These are phyloP conservation scores for Pecoramyces ruminantium DNA, from an alignment of 192 early-diverging fungal species.

Conservation along the genomic window DNA sequence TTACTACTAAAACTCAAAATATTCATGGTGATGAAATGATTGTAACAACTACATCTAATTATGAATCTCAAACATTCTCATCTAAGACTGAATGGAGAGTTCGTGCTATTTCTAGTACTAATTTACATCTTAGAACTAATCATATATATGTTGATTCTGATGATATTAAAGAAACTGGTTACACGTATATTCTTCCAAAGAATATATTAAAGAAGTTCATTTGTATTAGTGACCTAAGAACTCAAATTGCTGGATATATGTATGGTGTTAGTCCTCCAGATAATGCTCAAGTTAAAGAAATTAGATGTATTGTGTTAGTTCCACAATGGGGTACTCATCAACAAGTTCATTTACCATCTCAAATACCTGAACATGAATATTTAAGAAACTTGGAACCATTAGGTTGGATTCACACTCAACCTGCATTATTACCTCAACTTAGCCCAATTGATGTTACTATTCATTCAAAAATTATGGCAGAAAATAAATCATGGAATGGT, in stretches of 20 bases:
- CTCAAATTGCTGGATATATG: slow-evolving; percentile 88
- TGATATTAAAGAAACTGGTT: slow-evolving; percentile 85
- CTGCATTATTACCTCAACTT: slow-evolving; percentile 74
- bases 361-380: slow-evolving; percentile 79
- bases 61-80: slow-evolving; percentile 91
- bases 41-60: slow-evolving; percentile 91
- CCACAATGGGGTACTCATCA: slow-evolving; percentile 97
- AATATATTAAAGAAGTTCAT: slow-evolving; percentile 96
- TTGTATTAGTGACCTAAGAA: slow-evolving; percentile 79
- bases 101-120: slow-evolving; percentile 91
- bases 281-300: slow-evolving; percentile 88
- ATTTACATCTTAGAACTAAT: slow-evolving; percentile 84
- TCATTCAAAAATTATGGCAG: slow-evolving; percentile 77
- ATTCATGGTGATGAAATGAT: slow-evolving; percentile 96
- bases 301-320: slow-evolving; percentile 81
- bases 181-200: slow-evolving; percentile 94
- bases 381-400: slow-evolving; percentile 85
- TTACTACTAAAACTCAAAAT: slow-evolving; percentile 92
- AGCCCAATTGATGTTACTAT: slow-evolving; percentile 80
- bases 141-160: slow-evolving; percentile 93
- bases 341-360: slow-evolving; percentile 77
- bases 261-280: slow-evolving; percentile 82
- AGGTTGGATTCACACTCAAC: slow-evolving; percentile 97
- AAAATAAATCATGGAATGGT: slow-evolving; percentile 80
- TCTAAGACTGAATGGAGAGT: slow-evolving; percentile 99